Base-by-base conservation (phyloP, 495 filamentous ascomycete genomes). In the Daldinia bambusicola region DNA sequence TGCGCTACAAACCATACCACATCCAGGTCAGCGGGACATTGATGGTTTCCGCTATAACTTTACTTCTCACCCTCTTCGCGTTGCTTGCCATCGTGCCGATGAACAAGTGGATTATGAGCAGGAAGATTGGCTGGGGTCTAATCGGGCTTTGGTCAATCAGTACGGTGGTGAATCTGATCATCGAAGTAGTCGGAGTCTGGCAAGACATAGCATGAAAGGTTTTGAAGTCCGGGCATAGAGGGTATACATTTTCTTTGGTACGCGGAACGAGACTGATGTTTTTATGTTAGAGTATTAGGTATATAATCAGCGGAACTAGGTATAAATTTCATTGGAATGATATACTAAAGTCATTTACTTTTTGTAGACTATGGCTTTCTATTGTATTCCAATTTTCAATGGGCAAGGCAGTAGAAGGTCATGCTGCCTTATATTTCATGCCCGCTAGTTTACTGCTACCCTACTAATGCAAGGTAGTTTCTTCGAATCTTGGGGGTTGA, bases 21-120 rank as follows among this genome's bases (percentile, higher is more conserved):
- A 92, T 99, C 67, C 86, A 92, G 69, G 90, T 99, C 55, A 91
- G 89, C 55, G 91, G 89, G 22, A 94, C 95, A 9, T 80, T 99
- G 57, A 80, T 97, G 66, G 89, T 99, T 26, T 92, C 89, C 16
- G 92, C 91, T 0, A 84, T 89, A 12, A 94, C 92, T 7, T 83
- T 99, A 69, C 79, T 99, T 48, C 55, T 95, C 14, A 97, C 94
- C 6, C 81, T 99, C 18, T 80, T 93, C 14, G 85, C 91, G 1
- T 80, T 98, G 61, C 81, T 99, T 70, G 84, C 96, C 26, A 83
- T 89, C 6, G 92, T 99, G 66, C 95, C 95, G 13, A 76, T 89
- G 78, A 97, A 97, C 78, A 86, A 86, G 64, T 99, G 96, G 96
- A 85, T 87, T 51, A 94, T 99, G 92, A 94, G 89, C 76, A 85